Percentiles rank a stretch among this genome's conserved stretches.
Conservation (phyloP, 1,139 yeast genomes). For the Suhomyces chickasaworum region DNA sequence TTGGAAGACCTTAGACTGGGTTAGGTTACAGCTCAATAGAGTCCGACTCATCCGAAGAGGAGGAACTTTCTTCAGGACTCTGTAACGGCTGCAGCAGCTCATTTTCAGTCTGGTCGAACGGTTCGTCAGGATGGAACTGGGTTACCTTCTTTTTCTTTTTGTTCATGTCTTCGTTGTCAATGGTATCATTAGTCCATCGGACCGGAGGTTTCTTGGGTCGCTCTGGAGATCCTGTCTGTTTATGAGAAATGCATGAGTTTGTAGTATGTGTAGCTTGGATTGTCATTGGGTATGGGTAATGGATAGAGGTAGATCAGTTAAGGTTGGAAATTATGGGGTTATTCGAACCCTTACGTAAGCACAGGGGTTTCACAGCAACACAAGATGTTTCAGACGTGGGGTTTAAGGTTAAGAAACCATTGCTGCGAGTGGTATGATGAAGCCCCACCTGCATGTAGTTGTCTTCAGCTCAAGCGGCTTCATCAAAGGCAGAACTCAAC, state of each 20-base stretch:
- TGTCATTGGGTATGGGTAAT: not conserved
- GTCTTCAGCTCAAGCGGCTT: too few species aligned
- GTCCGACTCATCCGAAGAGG: slow-evolving; percentile 11
- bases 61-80: slow-evolving; percentile 1
- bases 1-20: too few species aligned
- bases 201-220: slow-evolving; percentile 49
- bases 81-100: not conserved
- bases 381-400: not conserved
- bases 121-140: slow-evolving; percentile 36
- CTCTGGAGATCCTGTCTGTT: not conserved
- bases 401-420: not conserved
- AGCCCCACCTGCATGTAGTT: not conserved
- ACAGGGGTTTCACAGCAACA: not conserved
- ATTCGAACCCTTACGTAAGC: not conserved
- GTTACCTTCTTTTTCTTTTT: slow-evolving; percentile 79
- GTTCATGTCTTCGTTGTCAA: slow-evolving; percentile 87
- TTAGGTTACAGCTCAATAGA: not conserved
- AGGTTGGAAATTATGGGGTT: not conserved
- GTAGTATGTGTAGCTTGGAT: not conserved
- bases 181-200: slow-evolving; percentile 80
- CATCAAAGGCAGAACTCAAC: not conserved
- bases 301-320: not conserved
- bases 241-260: not conserved
- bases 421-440: not conserved
- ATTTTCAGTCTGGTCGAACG: slow-evolving; percentile 44